phyloP scores from a whole-genome alignment of 805 yeast genomes.

The Cyberlindnera mycetangii region DNA sequence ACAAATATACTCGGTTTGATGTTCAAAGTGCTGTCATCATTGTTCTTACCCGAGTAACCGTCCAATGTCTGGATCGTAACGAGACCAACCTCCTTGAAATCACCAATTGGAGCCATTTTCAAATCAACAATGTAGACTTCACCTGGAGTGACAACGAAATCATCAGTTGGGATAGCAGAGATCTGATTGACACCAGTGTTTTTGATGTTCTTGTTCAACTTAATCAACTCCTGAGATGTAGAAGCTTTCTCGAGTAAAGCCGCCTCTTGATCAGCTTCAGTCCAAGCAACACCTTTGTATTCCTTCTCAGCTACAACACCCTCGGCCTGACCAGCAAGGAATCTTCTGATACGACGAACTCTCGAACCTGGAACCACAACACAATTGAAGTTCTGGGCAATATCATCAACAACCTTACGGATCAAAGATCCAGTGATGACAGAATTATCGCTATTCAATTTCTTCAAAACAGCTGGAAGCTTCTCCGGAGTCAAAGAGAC shows the following conservation, averaged over 20 bases:
- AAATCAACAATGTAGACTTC: slow-evolving; percentile 87
- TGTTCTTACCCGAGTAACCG: slow-evolving; percentile 58
- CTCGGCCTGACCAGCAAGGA: slow-evolving; percentile 93
- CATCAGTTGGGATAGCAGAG: slow-evolving; percentile 73
- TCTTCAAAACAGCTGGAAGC: slow-evolving; percentile 51
- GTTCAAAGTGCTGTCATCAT: slow-evolving; percentile 47
- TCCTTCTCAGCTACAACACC: slow-evolving; percentile 89
- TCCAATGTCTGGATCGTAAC: slow-evolving; percentile 67
- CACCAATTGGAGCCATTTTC: slow-evolving; percentile 66
- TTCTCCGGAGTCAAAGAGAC: slow-evolving; percentile 74
- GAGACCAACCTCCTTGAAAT: slow-evolving; percentile 57
- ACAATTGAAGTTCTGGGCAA: slow-evolving; percentile 83
- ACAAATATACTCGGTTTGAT: slow-evolving; percentile 71
- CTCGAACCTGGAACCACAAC: slow-evolving; percentile 89
- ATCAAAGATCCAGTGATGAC: slow-evolving; percentile 66
- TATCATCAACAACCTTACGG: slow-evolving; percentile 74
- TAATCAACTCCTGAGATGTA: slow-evolving; percentile 39
- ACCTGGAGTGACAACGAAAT: slow-evolving; percentile 69
- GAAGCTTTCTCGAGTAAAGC: slow-evolving; percentile 44
- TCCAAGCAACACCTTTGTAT: slow-evolving; percentile 89
- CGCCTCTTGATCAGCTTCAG: slow-evolving; percentile 76
- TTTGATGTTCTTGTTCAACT: slow-evolving; percentile 35
- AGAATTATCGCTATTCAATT: slow-evolving; percentile 26
- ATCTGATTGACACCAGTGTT: slow-evolving; percentile 36
- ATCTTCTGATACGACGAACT: slow-evolving; percentile 87